Evolutionary conservation across 2,329 filamentous ascomycete species (phyloP).

Genomic region (Ascosphaera apis): DNA sequence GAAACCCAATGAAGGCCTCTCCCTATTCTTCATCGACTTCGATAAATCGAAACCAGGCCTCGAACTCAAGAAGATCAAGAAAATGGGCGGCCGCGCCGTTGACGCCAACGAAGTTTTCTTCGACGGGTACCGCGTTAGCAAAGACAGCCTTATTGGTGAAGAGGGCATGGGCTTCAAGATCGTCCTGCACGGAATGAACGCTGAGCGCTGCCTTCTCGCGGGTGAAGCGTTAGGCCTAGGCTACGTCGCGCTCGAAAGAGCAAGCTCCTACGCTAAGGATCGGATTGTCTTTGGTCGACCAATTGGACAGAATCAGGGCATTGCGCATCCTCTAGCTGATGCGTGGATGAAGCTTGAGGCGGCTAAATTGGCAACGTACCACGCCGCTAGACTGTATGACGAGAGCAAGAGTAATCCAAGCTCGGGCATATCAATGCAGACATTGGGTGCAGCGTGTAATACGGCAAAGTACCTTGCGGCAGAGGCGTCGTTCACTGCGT

Average conservation of each 20-base stretch:
- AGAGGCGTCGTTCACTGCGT: constrained; percentile 36
- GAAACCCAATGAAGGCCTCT: constrained; percentile 53
- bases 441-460: constrained; percentile 37
- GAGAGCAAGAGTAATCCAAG: constrained; percentile 16
- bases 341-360: constrained; percentile 39
- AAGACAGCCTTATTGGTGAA: constrained; percentile 40
- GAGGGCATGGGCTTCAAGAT: constrained; percentile 62
- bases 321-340: constrained; percentile 34
- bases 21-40: constrained; percentile 60
- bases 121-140: constrained; percentile 48
- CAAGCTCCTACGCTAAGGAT: constrained; percentile 33
- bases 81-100: constrained; percentile 65
- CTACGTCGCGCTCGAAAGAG: constrained; percentile 43
- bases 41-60: constrained; percentile 37
- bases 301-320: constrained; percentile 37
- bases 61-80: constrained; percentile 49
- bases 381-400: constrained; percentile 36
- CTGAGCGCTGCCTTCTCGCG: constrained; percentile 50
- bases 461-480: constrained; percentile 35
- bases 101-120: constrained; percentile 82
- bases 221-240: constrained; percentile 62
- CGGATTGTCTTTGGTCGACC: constrained; percentile 36
- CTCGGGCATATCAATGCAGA: constrained; percentile 28
- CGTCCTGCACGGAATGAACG: constrained; percentile 57
- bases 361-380: constrained; percentile 37